Base-by-base conservation (phyloP, 140 eudicot genomes). In the Stevia rebaudiana region DNA sequence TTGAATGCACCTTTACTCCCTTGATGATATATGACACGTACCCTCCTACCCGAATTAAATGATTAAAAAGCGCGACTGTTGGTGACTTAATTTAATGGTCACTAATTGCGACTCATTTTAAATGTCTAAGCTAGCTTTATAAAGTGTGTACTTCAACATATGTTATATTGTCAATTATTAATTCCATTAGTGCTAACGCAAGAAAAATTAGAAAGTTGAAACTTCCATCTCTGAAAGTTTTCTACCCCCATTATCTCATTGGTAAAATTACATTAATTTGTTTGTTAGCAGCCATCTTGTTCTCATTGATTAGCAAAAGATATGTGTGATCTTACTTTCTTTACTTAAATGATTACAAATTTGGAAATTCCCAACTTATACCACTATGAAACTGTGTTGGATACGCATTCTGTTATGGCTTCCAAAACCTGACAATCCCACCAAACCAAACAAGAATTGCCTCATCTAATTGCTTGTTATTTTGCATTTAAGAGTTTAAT, bases 231-330 rank as follows among this genome's bases (percentile, higher is more conserved):
- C 71, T 47, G 28, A 48, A 49, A 71, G 70, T 62, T 51, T 50
- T 71, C 62, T 43, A 46, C 64, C 67, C 58, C 42, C 51, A 56
- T 65, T 73, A 65, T 39, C 51, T 57, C 43, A 28, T 19, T 42
- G 36, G 71, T 54, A 40, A 70, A 75, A 42, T 53, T 43, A 17
- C 9, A 19, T 60, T n/a, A n/a, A n/a, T n/a, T 59, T 42, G 68
- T 74, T 67, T 74, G 63, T 36, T 74, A 62, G 64, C 69, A 49
- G 52, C 48, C 37, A 50, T 60, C 57, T 52, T 63, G 10, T 62
- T 39, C 9, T 62, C 24, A 57, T 51, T 41, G 25, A 25, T 30
- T 44, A 44, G 3, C 61, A 23, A 28, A 24, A 70, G 49, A 61
- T 23, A 46, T 19, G 19, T 50, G 46, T 51, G 43, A 71, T 52